Evolutionary conservation across 805 yeast genomes (phyloP), one percentile per base, ranked within the genome.

Genomic region (Candida lessepsii): DNA sequence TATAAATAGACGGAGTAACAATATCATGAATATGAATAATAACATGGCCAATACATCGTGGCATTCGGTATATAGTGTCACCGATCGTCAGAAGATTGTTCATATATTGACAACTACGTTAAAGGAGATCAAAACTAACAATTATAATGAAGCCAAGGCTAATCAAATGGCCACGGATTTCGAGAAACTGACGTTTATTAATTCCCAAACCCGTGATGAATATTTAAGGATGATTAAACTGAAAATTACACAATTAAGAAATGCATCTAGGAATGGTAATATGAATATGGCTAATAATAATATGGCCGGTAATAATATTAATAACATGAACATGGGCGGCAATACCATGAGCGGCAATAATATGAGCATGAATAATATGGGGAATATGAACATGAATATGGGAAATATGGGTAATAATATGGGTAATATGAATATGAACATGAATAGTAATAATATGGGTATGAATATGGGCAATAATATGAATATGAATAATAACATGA

Each of bases 161-260:
- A 55, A 60, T 13, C 46, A 54, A 23, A 58, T 80, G 50, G 88
- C 89, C 3, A 83, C 79, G 50, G 86, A 83, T 52, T 83, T 81
- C 49, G 93, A 84, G 55, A 76, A 79, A 43, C 78, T 71, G 49
- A 75, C 87, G 17, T 83, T 72, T 55, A 70, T 72, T 41, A 78
- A 78, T 41, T 70, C 86, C 9, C 69, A 71, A 8, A 66, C 76
- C 15, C 77, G 78, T 48, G 76, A 74, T 39, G 81, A 80, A 45
- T 84, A 84, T 53, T 70, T 55, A 56, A 64, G 53, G 50, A 59
- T 66, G 45, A 68, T 58, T 55, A 67, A 58, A 50, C 64, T 60
- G 46, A 66, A 70, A 54, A 54, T 68, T 42, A 50, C 60, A 27
- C 67, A 63, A 49, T 54, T 65, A 40, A 53, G 57, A 39, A 43